Evolutionary conservation across 192 early-diverging fungal genomes (phyloP), one percentile per base, ranked within the genome.

Genomic region (Rhizoclosmatium globosum): DNA sequence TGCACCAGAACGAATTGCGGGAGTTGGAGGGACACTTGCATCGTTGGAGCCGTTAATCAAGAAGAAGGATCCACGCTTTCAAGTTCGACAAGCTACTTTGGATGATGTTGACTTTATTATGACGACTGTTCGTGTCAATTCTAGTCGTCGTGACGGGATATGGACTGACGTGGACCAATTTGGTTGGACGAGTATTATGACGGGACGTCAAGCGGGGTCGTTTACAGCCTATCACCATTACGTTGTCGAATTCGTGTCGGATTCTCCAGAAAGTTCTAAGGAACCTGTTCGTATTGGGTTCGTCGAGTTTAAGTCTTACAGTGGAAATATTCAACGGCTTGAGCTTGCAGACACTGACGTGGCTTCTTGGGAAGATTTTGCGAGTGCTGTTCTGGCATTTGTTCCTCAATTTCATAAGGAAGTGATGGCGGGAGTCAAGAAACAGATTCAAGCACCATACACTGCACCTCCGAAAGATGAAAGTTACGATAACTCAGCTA

Each of bases 121-220:
- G 1, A 2, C 43, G 11, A 7, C 61, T n/a, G 23, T 38, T 43
- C n/a, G 79, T 7, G 13, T n/a, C 0, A 62, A 23, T 4, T 46
- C 31, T 7, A 38, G 44, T 42, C 69, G 61, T 19, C 39, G 79
- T n/a, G 31, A 68, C 11, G 61, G 48, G 31, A 42, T 80, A 7
- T 80, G 79, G 79, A 80, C 68, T n/a, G 79, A 80, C 39, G 6
- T 71, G 2, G n/a, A 42, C 59, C 53, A 48, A 46, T 47, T 19
- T 3, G 56, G 21, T 7, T 80, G 79, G 79, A 15, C n/a, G 21
- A 48, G 66, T 73, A 41, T 64, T 21, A 47, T 80, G 9, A 38
- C n/a, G 21, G 60, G 74, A 3, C 44, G 78, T 11, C 59, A 61
- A 64, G 69, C 47, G 47, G 69, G 48, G 15, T 13, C 9, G 0